Evolutionary conservation across 1,284 basidiomycete species (phyloP).

Genomic region (Malassezia yamatoensis): DNA sequence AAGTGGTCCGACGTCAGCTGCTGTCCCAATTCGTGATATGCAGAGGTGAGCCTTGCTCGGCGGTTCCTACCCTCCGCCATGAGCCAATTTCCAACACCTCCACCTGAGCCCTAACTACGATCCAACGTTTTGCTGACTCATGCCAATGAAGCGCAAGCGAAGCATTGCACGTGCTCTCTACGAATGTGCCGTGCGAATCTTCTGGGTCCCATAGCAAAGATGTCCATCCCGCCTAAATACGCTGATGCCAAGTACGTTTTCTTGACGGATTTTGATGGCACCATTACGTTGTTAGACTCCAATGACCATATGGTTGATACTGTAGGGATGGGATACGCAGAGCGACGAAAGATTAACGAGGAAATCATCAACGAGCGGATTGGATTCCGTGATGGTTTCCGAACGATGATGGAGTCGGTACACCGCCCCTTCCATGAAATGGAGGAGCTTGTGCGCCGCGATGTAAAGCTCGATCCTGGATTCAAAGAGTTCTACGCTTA

Average conservation of each 20-base stretch:
- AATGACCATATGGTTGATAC: constrained; percentile 49
- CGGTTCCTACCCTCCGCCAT: constrained; percentile 5
- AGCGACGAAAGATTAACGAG: constrained; percentile 46
- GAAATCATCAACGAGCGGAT: constrained; percentile 41
- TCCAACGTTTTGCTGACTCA: not conserved
- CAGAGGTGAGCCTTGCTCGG: constrained; percentile 58
- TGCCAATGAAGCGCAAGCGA: not conserved
- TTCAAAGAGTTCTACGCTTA: constrained; percentile 48
- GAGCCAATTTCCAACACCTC: not conserved
- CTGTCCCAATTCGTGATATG: constrained; percentile 91
- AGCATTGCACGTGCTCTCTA: not conserved
- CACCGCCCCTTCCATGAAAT: constrained; percentile 41
- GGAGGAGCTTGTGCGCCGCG: constrained; percentile 41
- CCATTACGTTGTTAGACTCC: constrained; percentile 42
- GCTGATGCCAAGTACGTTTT: constrained; percentile 42
- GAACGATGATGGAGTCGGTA: constrained; percentile 43
- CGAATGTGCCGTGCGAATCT: too few species aligned
- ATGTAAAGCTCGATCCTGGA: constrained; percentile 44
- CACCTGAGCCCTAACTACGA: not conserved
- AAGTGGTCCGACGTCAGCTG: constrained; percentile 81
- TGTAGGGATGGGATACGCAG: constrained; percentile 46
- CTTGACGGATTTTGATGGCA: constrained; percentile 46
- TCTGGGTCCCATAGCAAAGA: not conserved
- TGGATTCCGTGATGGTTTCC: constrained; percentile 45
- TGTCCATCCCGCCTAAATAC: constrained; percentile 26